Conservation (phyloP, 768 basidiomycete species). For the Leccinum fibrillosum region DNA sequence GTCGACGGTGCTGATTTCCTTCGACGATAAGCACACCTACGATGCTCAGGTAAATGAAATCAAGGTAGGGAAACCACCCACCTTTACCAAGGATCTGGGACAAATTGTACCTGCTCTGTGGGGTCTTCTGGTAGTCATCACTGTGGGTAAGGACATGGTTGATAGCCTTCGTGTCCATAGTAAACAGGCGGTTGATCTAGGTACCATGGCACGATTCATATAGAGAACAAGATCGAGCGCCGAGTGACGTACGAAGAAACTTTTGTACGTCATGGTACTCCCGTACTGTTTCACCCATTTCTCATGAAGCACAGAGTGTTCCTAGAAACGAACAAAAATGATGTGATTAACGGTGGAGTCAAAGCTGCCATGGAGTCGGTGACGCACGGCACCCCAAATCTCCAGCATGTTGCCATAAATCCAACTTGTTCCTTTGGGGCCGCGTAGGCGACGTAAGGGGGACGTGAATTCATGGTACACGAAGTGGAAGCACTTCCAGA, state of each 20-base stretch:
- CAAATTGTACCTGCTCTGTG: neutral
- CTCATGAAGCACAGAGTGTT: conserved; percentile 8
- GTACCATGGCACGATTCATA: neutral
- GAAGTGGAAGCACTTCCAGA: conserved; percentile 10
- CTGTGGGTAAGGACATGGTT: conserved; percentile 5
- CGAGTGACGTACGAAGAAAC: conserved; percentile 3
- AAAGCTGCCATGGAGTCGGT: neutral
- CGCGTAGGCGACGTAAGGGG: conserved; percentile 43
- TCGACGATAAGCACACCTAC: conserved; percentile 6
- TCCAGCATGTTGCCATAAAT: conserved; percentile 50
- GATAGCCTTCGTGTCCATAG: conserved; percentile 2
- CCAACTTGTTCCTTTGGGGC: conserved; percentile 41
- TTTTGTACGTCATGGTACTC: conserved; percentile 9
- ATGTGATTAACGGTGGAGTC: neutral
- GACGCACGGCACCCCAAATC: conserved; percentile 40
- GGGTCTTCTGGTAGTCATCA: conserved; percentile 3
- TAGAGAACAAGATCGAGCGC: too few species aligned
- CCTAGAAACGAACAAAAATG: neutral
- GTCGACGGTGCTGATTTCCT: conserved; percentile 33
- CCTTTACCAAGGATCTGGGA: conserved; percentile 1
- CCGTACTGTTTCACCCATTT: conserved; percentile 16
- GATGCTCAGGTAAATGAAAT: neutral
- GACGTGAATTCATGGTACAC: conserved; percentile 39
- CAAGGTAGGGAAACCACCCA: neutral
- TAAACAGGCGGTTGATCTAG: neutral